These are phyloP conservation scores for Fomitopsis serialis DNA, from an alignment of 768 basidiomycete species.

Conservation along the genomic window DNA sequence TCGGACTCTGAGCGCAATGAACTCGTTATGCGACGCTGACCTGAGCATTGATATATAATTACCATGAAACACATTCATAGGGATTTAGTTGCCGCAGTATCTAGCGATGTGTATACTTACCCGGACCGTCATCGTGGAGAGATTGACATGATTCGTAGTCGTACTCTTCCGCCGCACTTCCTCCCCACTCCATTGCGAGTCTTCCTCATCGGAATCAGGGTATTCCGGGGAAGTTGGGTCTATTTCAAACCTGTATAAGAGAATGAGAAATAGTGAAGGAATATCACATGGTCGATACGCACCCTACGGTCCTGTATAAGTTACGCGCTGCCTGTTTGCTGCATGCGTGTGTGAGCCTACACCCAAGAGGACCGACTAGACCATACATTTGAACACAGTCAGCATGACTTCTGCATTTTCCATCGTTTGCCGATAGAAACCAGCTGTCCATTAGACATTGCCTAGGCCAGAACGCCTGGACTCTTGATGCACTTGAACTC, in stretches of 20 bases:
- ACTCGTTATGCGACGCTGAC: no score
- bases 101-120: no score
- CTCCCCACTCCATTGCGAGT: no score
- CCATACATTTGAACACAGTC: constrained; percentile 69
- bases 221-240: constrained; percentile 52
- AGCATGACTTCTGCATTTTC: constrained; percentile 65
- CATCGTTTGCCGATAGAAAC: constrained; percentile 43
- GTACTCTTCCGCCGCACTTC: constrained; percentile 16
- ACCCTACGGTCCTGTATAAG: constrained; percentile 60
- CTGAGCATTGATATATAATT: no score
- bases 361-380: not conserved
- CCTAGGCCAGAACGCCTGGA: constrained; percentile 56
- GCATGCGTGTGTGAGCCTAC: not conserved
- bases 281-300: constrained; percentile 11
- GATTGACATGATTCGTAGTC: constrained; percentile 38
- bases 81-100: no score
- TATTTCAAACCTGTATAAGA: constrained; percentile 40
- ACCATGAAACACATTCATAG: no score
- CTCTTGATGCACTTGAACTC: constrained; percentile 58
- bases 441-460: constrained; percentile 44
- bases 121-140: constrained; percentile 4
- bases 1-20: no score
- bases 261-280: not conserved
- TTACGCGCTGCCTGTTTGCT: constrained; percentile 42
- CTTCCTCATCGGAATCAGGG: constrained; percentile 17